Evolutionary conservation across 1,284 basidiomycete species (phyloP).

Genomic region (Volvariella volvacea): DNA sequence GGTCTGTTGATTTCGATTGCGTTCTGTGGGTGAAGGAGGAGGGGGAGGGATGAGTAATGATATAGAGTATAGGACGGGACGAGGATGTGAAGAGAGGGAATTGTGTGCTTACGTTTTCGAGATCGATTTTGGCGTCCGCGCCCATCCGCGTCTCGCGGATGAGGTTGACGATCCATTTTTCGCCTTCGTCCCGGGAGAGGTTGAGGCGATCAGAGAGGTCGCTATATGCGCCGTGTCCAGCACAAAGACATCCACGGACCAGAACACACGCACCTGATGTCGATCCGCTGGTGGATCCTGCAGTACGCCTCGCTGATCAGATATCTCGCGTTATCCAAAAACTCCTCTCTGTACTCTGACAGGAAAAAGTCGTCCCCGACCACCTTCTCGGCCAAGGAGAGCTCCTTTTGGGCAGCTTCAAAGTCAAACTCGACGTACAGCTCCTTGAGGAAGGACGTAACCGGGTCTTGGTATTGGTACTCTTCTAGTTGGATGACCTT

Average conservation of each 20-base stretch:
- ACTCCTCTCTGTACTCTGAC: constrained; percentile 83
- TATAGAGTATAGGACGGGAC: constrained; percentile 8
- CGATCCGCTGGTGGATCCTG: constrained; percentile 93
- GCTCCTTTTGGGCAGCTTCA: constrained; percentile 75
- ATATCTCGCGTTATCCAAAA: constrained; percentile 93
- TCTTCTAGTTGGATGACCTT: constrained; percentile 90
- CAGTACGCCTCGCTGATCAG: constrained; percentile 97
- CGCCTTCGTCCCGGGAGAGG: constrained; percentile 88
- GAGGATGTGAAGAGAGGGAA: not conserved
- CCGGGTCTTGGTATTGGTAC: constrained; percentile 92
- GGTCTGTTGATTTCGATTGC: constrained; percentile 94
- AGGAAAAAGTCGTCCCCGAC: constrained; percentile 94
- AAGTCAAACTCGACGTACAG: constrained; percentile 81
- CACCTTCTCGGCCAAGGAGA: constrained; percentile 77
- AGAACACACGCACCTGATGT: constrained; percentile 69
- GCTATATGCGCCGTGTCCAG: constrained; percentile 28
- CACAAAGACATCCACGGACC: not conserved
- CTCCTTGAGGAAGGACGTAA: constrained; percentile 90
- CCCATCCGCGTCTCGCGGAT: constrained; percentile 96
- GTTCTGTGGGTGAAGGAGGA: constrained; percentile 47
- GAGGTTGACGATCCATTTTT: constrained; percentile 99
- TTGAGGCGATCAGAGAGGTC: constrained; percentile 93
- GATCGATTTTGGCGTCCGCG: constrained; percentile 93
- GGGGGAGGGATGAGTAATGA: constrained; percentile 3
- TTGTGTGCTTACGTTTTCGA: constrained; percentile 66